phyloP scores from a whole-genome alignment of 1,284 basidiomycete species.

The Hymenochaete sp. region DNA sequence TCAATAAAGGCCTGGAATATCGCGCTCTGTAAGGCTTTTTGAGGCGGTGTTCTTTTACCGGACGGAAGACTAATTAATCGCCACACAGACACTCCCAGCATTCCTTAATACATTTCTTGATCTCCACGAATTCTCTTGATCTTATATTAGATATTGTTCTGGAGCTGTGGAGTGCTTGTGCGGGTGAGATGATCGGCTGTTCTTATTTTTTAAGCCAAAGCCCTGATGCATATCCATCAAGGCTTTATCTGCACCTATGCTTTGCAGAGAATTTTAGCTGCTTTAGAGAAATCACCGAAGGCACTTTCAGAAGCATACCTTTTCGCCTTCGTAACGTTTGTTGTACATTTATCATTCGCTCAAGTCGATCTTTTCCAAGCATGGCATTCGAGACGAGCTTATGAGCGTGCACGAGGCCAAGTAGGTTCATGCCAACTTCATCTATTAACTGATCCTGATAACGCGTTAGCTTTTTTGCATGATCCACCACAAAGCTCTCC shows the following conservation, averaged over 20 bases:
- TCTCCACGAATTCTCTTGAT: slow-evolving; percentile 68
- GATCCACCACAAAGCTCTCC: slow-evolving; percentile 63
- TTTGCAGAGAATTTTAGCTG: slow-evolving; percentile 47
- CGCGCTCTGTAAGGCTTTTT: slow-evolving; percentile 30
- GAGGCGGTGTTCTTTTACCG: slow-evolving; percentile 2
- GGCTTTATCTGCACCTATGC: slow-evolving; percentile 53
- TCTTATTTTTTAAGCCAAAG: background rate
- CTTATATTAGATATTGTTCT: slow-evolving; percentile 49
- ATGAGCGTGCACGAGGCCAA: slow-evolving; percentile 55
- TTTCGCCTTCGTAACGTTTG: slow-evolving; percentile 58
- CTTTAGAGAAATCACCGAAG: slow-evolving; percentile 37
- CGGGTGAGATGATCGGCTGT: slow-evolving; percentile 36
- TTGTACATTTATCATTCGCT: slow-evolving; percentile 61
- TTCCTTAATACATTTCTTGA: slow-evolving; percentile 53
- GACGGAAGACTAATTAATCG: background rate
- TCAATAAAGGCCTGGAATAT: slow-evolving; percentile 53
- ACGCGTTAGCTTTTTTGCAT: slow-evolving; percentile 51
- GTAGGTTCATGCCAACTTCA: slow-evolving; percentile 5
- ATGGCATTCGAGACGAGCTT: slow-evolving; percentile 58
- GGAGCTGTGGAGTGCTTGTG: slow-evolving; percentile 52
- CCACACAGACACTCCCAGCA: slow-evolving; percentile 38
- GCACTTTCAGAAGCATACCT: slow-evolving; percentile 53
- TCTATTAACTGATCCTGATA: background rate
- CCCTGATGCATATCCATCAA: slow-evolving; percentile 23
- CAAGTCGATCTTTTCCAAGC: slow-evolving; percentile 56